phyloP scores from a whole-genome alignment of 1,139 yeast species.

The Kluyveromyces sp. region DNA sequence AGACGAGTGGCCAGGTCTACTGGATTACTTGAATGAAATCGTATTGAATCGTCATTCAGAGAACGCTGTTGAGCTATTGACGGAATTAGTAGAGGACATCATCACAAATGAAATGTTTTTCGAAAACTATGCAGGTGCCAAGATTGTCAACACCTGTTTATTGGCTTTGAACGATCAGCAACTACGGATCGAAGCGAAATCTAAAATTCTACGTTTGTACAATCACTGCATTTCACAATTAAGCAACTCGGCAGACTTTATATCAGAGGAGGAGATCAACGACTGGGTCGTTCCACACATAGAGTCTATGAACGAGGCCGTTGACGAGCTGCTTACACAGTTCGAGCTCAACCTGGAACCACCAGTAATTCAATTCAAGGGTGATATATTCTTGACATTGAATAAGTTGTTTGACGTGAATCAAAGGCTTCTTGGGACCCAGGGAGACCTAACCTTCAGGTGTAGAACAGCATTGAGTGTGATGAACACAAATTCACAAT shows the following conservation, averaged over 20 bases:
- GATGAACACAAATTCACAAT: background rate
- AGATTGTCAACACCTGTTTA: conserved; percentile 43
- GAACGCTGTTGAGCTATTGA: conserved; percentile 66
- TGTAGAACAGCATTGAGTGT: background rate
- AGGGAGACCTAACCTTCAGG: background rate
- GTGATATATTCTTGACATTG: background rate
- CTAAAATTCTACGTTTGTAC: conserved; percentile 46
- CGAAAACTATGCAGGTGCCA: conserved; percentile 58
- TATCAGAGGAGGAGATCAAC: background rate
- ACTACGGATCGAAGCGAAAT: conserved; percentile 38
- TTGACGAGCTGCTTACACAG: background rate
- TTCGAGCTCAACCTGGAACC: background rate
- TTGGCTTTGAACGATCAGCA: conserved; percentile 34
- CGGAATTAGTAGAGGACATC: conserved; percentile 78
- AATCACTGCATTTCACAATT: conserved; percentile 47
- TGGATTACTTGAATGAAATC: conserved; percentile 42
- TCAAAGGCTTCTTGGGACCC: background rate
- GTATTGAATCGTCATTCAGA: conserved; percentile 36
- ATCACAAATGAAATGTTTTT: conserved; percentile 83
- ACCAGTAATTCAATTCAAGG: background rate
- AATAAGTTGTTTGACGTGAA: background rate
- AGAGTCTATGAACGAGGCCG: background rate
- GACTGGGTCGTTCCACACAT: conserved; percentile 1
- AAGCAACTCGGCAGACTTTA: background rate
- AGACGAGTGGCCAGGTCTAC: conserved; percentile 85